Base-by-base conservation (phyloP, 768 basidiomycete species). In the Tylopilus sp. region DNA sequence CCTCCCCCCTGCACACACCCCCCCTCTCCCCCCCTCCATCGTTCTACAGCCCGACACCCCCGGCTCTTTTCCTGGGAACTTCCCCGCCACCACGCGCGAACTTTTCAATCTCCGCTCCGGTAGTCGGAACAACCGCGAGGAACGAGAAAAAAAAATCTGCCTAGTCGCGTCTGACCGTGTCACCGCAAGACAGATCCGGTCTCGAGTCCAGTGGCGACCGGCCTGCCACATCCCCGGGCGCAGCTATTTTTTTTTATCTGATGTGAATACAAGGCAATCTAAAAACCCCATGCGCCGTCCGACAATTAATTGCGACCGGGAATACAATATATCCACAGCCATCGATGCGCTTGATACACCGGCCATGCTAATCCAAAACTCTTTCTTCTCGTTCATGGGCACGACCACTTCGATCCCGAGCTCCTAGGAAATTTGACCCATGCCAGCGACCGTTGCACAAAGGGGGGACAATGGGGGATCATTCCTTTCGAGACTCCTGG, bases 101-200 rank as follows among this genome's bases (percentile, higher is more conserved):
- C 25, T 0, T 39, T 55, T 48, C 41, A 48, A 44, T 55, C 54
- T 35, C 54, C 54, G 54, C 52, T 13, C 45, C 46, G 35, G 43
- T 39, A 28, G 17, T 18, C 46, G 44, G 23, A 5, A 26, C 15
- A n/a, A n/a, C n/a, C n/a, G n/a, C 3, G 15, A 13, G 3, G 9
- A 31, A 31, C 30, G n/a, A 33, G 4, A 33, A 12, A 12, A 15
- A 33, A 33, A 33, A 33, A 13, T 17, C 3, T 12, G 15, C 13
- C n/a, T n/a, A n/a, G 15, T 28, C 26, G 26, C 26, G 13, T 33
- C 33, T 6, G 15, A 35, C 8, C 30, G 30, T 31, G 31, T 15
- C 31, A 33, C 11, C 15, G 31, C 31, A 9, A 9, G 31, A 33
- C 13, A 33, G 13, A 33, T 33, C 31, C 12, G 4, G 15, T 17